Conservation (phyloP, 1,284 basidiomycete species). For the Sporisorium reilianum region DNA sequence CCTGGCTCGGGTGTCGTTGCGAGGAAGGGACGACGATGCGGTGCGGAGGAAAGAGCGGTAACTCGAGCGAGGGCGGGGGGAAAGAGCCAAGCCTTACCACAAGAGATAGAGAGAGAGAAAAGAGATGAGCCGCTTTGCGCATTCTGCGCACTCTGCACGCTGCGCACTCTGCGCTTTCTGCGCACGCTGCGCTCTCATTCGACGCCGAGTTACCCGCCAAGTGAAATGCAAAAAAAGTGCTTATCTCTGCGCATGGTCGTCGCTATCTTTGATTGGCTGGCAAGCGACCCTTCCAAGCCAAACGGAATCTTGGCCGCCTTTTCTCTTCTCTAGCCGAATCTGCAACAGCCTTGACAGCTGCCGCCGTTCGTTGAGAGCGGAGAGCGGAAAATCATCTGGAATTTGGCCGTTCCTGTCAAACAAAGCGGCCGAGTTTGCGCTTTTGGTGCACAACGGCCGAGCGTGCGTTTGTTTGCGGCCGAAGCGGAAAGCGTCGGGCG, state of each 20-base stretch:
- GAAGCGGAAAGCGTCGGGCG: too few relatives aligned
- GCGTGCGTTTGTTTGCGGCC: too few relatives aligned
- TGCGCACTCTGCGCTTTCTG: too few relatives aligned
- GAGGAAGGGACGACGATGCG: too few relatives aligned
- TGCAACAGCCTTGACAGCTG: not conserved
- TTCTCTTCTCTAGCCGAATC: not conserved
- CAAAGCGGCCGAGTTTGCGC: not conserved
- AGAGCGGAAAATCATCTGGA: too few relatives aligned
- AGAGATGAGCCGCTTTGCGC: not conserved
- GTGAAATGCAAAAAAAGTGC: too few relatives aligned
- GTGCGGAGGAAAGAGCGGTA: conserved; percentile 8
- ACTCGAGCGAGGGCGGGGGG: conserved; percentile 14
- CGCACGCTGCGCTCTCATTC: not conserved
- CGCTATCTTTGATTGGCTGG: conserved; percentile 2
- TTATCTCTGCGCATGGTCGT: not conserved
- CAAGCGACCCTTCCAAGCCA: too few relatives aligned
- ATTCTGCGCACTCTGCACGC: too few relatives aligned
- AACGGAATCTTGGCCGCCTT: not conserved
- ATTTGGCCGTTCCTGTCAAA: not conserved
- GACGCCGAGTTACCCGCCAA: not conserved
- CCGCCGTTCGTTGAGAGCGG: not conserved
- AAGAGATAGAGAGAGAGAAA: conserved; percentile 1
- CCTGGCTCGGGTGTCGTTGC: too few relatives aligned
- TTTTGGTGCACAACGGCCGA: not conserved
- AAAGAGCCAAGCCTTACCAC: not conserved